Conservation (phyloP, 208 protist genomes). For the Leishmania turanica region DNA sequence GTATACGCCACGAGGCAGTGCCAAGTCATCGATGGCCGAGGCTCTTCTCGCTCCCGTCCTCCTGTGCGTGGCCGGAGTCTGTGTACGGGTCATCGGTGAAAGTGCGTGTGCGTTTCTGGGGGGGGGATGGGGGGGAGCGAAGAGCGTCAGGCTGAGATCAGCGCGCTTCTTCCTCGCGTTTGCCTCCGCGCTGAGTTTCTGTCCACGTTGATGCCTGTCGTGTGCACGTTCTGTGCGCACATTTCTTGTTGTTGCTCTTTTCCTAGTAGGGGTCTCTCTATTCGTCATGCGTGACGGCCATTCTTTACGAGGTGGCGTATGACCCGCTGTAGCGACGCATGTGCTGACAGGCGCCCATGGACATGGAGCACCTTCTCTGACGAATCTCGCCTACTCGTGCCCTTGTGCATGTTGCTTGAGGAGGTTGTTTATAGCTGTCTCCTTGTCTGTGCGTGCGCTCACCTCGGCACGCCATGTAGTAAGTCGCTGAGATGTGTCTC, state of each 20-base stretch:
- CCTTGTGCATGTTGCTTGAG: background rate
- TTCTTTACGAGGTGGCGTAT: background rate
- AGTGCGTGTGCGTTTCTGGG: background rate
- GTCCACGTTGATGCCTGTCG: background rate
- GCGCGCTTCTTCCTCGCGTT: background rate
- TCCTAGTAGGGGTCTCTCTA: background rate
- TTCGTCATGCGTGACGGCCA: background rate
- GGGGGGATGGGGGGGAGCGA: no score
- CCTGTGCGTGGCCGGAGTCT: background rate
- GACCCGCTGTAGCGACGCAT: background rate
- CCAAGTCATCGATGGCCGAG: background rate
- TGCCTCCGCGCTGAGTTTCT: background rate
- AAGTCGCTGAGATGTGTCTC: background rate
- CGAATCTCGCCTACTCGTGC: background rate
- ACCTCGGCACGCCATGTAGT: background rate
- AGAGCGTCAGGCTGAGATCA: background rate
- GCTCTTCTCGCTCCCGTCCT: background rate
- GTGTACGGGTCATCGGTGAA: background rate
- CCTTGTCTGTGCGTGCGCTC: background rate
- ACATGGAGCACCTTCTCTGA: background rate
- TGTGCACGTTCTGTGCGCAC: background rate
- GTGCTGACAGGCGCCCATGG: background rate
- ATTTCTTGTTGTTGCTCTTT: background rate
- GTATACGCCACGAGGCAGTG: background rate
- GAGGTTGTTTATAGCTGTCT: background rate